These are phyloP conservation scores for Pseudogymnoascus sp. DNA, from an alignment of 2,329 filamentous ascomycete genomes.

Conservation along the genomic window DNA sequence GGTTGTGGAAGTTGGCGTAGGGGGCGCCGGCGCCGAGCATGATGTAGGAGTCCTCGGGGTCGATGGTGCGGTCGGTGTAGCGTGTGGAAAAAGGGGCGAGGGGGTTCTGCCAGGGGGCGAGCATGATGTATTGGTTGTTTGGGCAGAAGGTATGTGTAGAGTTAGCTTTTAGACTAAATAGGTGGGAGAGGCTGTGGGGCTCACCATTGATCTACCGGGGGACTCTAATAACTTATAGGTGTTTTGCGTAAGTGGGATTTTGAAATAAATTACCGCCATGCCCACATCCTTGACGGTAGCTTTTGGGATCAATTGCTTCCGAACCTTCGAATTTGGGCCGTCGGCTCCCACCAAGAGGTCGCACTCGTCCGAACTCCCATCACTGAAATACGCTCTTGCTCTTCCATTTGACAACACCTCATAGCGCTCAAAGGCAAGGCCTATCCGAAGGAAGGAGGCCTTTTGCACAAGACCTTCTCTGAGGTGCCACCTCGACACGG, in stretches of 20 bases:
- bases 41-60: constrained; percentile 24
- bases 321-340: constrained; percentile 87
- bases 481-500: constrained; percentile 23
- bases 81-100: constrained; percentile 19
- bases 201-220: neutral
- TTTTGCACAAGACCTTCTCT: constrained; percentile 21
- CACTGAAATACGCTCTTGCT: constrained; percentile 10
- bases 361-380: constrained; percentile 9
- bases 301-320: constrained; percentile 32
- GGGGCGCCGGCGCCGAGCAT: constrained; percentile 25
- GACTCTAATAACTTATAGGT: neutral
- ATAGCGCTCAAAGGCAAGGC: constrained; percentile 12
- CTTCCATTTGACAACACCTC: constrained; percentile 4
- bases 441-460: constrained; percentile 15
- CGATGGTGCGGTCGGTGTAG: constrained; percentile 19
- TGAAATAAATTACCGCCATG: constrained; percentile 26
- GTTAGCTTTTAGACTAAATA: too few species aligned
- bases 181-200: too few species aligned
- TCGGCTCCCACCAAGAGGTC: constrained; percentile 77
- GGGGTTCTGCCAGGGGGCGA: constrained; percentile 25
- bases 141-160: constrained; percentile 19
- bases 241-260: constrained; percentile 22
- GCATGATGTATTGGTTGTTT: constrained; percentile 23
- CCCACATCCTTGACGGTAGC: constrained; percentile 16
- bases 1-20: constrained; percentile 19